Base-by-base conservation (phyloP, 1,284 basidiomycete genomes). In the Stereum hirsutum region DNA sequence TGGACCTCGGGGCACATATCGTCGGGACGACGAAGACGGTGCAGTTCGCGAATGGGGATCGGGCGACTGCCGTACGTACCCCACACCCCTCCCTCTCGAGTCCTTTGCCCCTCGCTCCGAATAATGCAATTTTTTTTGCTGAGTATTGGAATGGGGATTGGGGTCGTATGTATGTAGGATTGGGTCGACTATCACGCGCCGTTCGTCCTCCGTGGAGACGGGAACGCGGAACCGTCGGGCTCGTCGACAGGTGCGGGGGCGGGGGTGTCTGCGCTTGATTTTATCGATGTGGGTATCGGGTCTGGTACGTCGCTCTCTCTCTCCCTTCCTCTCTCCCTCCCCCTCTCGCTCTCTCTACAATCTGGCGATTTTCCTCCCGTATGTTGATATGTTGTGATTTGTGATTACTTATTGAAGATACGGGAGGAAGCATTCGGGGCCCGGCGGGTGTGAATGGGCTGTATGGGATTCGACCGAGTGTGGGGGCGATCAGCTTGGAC, bases 11-110 rank as follows among this genome's bases (percentile, higher is more conserved):
- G 12, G 69, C 70, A 14, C 57, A 69, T 12, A 60, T 75, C 46
- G 62, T 78, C 4, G 74, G 72, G 27, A 74, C 72, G 50, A 69
- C 70, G 4, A 73, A 72, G 47, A 72, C 71, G 3, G 72, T 70
- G 10, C 72, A 74, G 50, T 78, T 78, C 48, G 74, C 75, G 10
- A 74, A 75, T 47, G 74, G 72, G 4, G 70, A 74, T 30, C 57
- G 62, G 12, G 72, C 73, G 1, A 75, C 74, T 45, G 68, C 39
- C 14, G 39, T 41, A 17, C 30, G 39, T 41, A n/a, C n/a, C n/a
- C n/a, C n/a, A n/a, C n/a, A n/a, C n/a, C n/a, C n/a, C n/a, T 15
- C 14, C 7, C 15, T 30, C 6, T 19, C 8, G 10, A 5, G 23
- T 7, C 14, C 14, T 2, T 36, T 36, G 14, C 34, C 34, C 21